Conservation (phyloP, 169 alveolate species). For the Cryptosporidium parvum region DNA sequence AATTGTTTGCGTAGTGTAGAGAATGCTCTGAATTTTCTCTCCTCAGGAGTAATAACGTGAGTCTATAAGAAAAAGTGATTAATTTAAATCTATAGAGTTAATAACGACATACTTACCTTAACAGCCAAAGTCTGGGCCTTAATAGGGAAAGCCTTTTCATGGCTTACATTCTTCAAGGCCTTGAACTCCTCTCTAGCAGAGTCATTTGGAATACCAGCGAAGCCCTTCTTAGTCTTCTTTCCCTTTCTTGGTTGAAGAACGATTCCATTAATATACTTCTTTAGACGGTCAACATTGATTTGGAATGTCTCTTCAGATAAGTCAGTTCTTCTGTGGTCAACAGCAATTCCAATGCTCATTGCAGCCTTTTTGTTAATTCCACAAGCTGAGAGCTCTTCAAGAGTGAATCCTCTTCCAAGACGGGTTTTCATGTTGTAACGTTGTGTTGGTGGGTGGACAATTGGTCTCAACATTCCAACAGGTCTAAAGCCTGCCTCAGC, state of each 20-base stretch:
- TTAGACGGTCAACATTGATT: constrained; percentile 94
- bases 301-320: constrained; percentile 93
- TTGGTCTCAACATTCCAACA: constrained; percentile 93
- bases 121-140: background rate
- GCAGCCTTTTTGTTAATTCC: constrained; percentile 95
- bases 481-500: constrained; percentile 94
- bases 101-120: constrained; percentile 42
- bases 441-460: constrained; percentile 95
- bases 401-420: constrained; percentile 98
- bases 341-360: constrained; percentile 96
- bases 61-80: constrained; percentile 13
- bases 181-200: constrained; percentile 85
- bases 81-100: background rate
- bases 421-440: constrained; percentile 96
- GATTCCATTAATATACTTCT: constrained; percentile 94
- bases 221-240: constrained; percentile 96
- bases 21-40: constrained; percentile 38
- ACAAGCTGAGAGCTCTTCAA: constrained; percentile 94
- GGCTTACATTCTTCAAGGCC: constrained; percentile 35
- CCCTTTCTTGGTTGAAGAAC: constrained; percentile 95
- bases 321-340: constrained; percentile 98
- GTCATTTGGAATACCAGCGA: constrained; percentile 93
- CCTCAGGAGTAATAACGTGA: constrained; percentile 44
- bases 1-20: constrained; percentile 38
- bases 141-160: constrained; percentile 56